A percentile compares a stretch with the other conserved stretches of the same genome.
These are phyloP conservation scores for Saccharomyces kudriavzevii DNA, from an alignment of 805 yeast genomes.

Conservation along the genomic window DNA sequence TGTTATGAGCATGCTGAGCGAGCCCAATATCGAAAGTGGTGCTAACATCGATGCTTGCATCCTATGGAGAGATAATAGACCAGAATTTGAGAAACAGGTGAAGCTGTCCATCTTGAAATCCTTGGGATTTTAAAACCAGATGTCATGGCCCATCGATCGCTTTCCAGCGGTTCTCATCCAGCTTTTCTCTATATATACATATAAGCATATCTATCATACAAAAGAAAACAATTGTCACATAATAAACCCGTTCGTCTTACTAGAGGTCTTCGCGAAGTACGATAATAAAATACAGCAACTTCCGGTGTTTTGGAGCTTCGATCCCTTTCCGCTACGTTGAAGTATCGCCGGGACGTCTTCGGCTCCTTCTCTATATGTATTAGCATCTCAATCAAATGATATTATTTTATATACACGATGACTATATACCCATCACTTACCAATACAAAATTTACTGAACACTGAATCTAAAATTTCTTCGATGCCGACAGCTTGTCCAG, in stretches of 20 bases:
- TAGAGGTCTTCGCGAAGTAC: background rate
- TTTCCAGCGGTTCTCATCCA: too few relatives aligned
- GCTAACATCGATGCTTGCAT: conserved; percentile 78
- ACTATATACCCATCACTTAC: conserved; percentile 46
- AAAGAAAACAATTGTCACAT: background rate
- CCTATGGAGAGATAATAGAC: conserved; percentile 82
- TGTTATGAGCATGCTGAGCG: conserved; percentile 93
- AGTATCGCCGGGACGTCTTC: background rate
- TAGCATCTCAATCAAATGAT: background rate
- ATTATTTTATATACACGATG: background rate
- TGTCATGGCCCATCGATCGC: background rate
- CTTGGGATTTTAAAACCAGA: conserved; percentile 46
- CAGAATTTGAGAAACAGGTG: conserved; percentile 57
- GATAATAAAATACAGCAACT: background rate
- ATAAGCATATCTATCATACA: background rate
- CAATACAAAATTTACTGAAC: conserved; percentile 88
- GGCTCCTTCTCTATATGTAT: background rate
- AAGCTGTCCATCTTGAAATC: conserved; percentile 59
- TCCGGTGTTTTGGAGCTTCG: background rate
- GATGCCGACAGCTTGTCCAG: conserved; percentile 81
- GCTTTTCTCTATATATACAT: background rate
- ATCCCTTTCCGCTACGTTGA: background rate
- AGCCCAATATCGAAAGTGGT: conserved; percentile 93
- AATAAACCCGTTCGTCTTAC: background rate
- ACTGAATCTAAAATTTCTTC: conserved; percentile 90